Evolutionary conservation across 2,329 filamentous ascomycete species (phyloP).

Genomic region (Penicillium glabrum): DNA sequence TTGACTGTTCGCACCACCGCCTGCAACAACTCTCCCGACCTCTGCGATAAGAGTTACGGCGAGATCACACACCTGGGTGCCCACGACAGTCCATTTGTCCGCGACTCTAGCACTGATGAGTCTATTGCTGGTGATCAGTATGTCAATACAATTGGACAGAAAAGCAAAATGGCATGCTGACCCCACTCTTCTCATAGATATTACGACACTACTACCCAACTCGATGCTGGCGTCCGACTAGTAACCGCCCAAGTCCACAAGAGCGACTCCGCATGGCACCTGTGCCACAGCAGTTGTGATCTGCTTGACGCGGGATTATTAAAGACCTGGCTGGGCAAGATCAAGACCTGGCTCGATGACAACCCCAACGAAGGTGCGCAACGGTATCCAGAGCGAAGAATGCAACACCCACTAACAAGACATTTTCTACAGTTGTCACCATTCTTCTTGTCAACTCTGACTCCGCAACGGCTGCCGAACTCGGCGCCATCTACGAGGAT

Average conservation of each 20-base stretch:
- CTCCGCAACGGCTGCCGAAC: conserved; percentile 54
- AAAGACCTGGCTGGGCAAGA: conserved; percentile 60
- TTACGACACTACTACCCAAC: conserved; percentile 69
- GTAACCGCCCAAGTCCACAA: conserved; percentile 72
- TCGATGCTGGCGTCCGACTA: conserved; percentile 69
- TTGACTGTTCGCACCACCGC: conserved; percentile 44
- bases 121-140: conserved; percentile 71
- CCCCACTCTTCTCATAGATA: conserved; percentile 26
- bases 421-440: conserved; percentile 59
- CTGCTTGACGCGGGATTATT: conserved; percentile 69
- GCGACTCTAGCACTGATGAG: conserved; percentile 62
- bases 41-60: conserved; percentile 71
- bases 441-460: conserved; percentile 72
- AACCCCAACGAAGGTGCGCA: conserved; percentile 63
- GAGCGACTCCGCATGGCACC: conserved; percentile 56
- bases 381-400: neutral
- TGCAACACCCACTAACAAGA: neutral
- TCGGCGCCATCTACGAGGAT: conserved; percentile 56
- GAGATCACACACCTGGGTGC: conserved; percentile 76
- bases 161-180: neutral
- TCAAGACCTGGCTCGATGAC: conserved; percentile 67
- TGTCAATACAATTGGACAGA: conserved; percentile 9
- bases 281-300: conserved; percentile 69
- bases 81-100: conserved; percentile 71
- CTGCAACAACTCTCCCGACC: conserved; percentile 78